These are phyloP conservation scores for Fusarium sublunatum DNA, from an alignment of 2,329 filamentous ascomycete genomes.

Conservation along the genomic window DNA sequence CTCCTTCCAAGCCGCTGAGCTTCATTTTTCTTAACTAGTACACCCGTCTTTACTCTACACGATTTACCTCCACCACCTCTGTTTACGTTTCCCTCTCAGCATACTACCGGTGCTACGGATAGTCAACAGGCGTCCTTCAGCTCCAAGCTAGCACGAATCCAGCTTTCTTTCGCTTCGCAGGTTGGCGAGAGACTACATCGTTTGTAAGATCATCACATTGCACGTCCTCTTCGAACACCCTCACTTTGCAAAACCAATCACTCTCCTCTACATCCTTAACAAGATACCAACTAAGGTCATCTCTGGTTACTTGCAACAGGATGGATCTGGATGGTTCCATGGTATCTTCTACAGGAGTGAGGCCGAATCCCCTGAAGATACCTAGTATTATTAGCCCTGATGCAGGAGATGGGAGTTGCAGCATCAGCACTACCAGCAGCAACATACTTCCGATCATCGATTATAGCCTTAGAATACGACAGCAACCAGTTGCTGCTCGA, in stretches of 20 bases:
- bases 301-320: neutral
- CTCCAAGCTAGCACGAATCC: too few relatives aligned
- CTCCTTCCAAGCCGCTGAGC: too few relatives aligned
- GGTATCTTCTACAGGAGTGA: slow-evolving; percentile 24
- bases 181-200: slow-evolving; percentile 6
- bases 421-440: slow-evolving; percentile 1
- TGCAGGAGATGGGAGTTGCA: neutral
- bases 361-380: slow-evolving; percentile 42
- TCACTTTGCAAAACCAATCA: slow-evolving; percentile 17
- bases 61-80: too few relatives aligned
- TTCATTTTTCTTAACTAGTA: too few relatives aligned
- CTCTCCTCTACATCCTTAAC: slow-evolving; percentile 6
- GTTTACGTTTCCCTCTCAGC: too few relatives aligned
- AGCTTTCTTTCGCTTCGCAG: slow-evolving; percentile 2
- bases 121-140: too few relatives aligned
- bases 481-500: slow-evolving; percentile 81
- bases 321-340: slow-evolving; percentile 15
- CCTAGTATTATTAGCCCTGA: slow-evolving; percentile 33
- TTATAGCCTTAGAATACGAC: slow-evolving; percentile 66
- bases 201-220: slow-evolving; percentile 20
- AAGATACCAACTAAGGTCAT: slow-evolving; percentile 13
- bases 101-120: too few relatives aligned
- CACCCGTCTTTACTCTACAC: too few relatives aligned
- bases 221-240: slow-evolving; percentile 14
- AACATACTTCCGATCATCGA: slow-evolving; percentile 30